Evolutionary conservation across 192 early-diverging fungal genomes (phyloP).

Genomic region (Backusella tarrabulga): DNA sequence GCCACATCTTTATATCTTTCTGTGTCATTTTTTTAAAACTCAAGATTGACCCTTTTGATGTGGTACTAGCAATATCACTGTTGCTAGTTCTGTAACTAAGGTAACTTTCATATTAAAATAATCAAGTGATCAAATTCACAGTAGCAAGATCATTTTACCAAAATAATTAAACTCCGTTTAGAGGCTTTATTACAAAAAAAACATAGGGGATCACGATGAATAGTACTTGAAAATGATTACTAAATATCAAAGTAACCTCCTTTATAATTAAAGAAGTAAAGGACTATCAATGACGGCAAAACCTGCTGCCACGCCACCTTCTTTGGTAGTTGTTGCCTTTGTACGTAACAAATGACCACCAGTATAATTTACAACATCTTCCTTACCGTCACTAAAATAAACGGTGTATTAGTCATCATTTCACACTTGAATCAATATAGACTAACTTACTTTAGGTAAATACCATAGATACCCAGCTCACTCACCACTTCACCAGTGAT

Average conservation of each 20-base stretch:
- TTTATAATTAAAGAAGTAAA: slow-evolving; percentile 44
- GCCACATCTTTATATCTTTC: too few species aligned
- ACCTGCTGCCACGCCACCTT: slow-evolving; percentile 96
- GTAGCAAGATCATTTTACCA: neutral
- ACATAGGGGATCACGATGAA: neutral
- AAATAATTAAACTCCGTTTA: neutral
- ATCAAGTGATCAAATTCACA: neutral
- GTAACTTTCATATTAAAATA: neutral
- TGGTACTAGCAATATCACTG: too few species aligned
- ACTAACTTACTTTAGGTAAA: slow-evolving; percentile 72
- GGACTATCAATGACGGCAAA: slow-evolving; percentile 91
- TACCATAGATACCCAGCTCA: slow-evolving; percentile 93
- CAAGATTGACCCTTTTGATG: too few species aligned
- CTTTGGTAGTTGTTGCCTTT: slow-evolving; percentile 78
- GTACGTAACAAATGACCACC: slow-evolving; percentile 94
- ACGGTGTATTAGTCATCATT: neutral
- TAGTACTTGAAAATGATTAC: neutral
- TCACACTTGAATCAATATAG: neutral
- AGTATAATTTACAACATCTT: slow-evolving; percentile 66
- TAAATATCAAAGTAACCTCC: neutral
- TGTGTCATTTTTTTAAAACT: too few species aligned
- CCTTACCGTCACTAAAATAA: slow-evolving; percentile 52
- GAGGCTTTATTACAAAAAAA: neutral
- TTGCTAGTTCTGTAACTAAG: too few species aligned
- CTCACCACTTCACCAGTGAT: slow-evolving; percentile 77